These are phyloP conservation scores for Ensete glaucum DNA, from an alignment of 176 grass and related monocot genomes.

Conservation along the genomic window DNA sequence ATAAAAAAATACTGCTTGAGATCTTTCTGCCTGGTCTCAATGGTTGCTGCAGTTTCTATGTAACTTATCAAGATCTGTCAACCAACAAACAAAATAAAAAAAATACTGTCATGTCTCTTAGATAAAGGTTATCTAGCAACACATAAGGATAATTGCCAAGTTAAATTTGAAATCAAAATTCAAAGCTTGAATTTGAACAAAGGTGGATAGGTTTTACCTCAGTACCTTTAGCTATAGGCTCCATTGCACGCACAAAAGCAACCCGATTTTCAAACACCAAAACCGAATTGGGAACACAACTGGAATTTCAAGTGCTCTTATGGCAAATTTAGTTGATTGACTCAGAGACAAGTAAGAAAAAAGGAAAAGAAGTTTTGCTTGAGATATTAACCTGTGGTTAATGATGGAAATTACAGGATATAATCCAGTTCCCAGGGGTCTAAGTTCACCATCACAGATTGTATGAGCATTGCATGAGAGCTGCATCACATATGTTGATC, in stretches of 20 bases:
- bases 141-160: conserved; percentile 10
- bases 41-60: conserved; percentile 78
- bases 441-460: conserved; percentile 88
- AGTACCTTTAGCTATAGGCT: conserved; percentile 56
- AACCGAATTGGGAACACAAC: conserved; percentile 95
- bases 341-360: conserved; percentile 1
- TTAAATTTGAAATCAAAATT: not conserved
- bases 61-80: conserved; percentile 87
- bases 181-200: not conserved
- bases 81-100: conserved; percentile 22
- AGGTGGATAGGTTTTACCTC: conserved; percentile 41
- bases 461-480: conserved; percentile 91
- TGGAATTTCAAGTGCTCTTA: conserved; percentile 30
- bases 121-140: not conserved
- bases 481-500: conserved; percentile 33
- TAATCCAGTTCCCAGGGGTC: conserved; percentile 73
- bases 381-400: conserved; percentile 65
- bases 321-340: conserved; percentile 13
- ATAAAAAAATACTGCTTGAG: conserved; percentile 89
- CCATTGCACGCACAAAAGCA: conserved; percentile 62
- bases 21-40: conserved; percentile 56
- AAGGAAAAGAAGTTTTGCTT: conserved; percentile 6
- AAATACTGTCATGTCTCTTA: conserved; percentile 14
- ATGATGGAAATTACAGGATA: conserved; percentile 94
- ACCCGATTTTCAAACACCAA: conserved; percentile 76